These are phyloP conservation scores for Macrophomina pseudophaseolina DNA, from an alignment of 2,329 filamentous ascomycete genomes.

Conservation along the genomic window DNA sequence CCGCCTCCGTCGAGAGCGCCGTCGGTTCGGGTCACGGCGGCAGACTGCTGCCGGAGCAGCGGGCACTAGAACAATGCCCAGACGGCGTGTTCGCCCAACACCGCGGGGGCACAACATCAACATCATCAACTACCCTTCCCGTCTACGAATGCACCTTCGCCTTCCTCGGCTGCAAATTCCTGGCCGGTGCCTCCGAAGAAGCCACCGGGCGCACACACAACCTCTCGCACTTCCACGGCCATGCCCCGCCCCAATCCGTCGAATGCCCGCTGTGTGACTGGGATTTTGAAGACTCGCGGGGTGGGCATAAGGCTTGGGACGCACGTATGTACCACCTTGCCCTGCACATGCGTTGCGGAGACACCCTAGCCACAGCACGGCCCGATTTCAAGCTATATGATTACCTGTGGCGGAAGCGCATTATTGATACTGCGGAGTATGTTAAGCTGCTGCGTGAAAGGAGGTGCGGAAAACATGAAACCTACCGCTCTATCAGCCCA, in stretches of 20 bases:
- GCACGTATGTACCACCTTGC: slow-evolving; percentile 39
- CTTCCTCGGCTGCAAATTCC: slow-evolving; percentile 40
- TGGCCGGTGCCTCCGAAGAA: slow-evolving; percentile 30
- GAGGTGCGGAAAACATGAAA: no score
- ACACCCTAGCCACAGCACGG: slow-evolving; percentile 34
- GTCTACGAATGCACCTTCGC: slow-evolving; percentile 41
- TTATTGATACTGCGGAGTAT: slow-evolving; percentile 36
- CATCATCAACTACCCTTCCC: no score
- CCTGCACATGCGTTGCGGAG: slow-evolving; percentile 33
- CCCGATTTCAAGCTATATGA: slow-evolving; percentile 39
- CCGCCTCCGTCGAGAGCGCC: no score
- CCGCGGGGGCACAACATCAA: no score
- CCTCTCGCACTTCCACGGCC: slow-evolving; percentile 39
- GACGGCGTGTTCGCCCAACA: no score
- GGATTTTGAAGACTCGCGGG: slow-evolving; percentile 29
- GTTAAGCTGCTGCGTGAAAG: no score
- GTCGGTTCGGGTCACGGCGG: no score
- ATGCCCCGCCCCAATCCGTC: slow-evolving; percentile 37
- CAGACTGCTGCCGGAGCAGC: no score
- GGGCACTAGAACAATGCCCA: no score
- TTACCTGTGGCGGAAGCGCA: slow-evolving; percentile 37
- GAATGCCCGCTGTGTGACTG: slow-evolving; percentile 42
- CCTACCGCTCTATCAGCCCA: no score
- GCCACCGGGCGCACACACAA: slow-evolving; percentile 39
- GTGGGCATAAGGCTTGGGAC: slow-evolving; percentile 31